Evolutionary conservation across 805 yeast species (phyloP).

Genomic region (Ogataea zsoltii): DNA sequence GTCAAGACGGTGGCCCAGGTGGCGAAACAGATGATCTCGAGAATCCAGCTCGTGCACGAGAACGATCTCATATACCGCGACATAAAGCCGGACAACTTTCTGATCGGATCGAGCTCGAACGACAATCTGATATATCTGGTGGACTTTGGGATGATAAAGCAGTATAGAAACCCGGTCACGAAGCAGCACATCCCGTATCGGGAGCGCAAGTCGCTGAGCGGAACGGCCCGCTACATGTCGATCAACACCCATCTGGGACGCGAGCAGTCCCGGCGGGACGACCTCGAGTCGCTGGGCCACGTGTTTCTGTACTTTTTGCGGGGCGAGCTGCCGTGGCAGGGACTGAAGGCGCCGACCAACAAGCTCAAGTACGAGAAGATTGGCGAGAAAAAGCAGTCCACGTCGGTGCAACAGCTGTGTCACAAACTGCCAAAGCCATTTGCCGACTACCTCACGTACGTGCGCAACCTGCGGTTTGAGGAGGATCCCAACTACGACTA

Average conservation of each 20-base stretch:
- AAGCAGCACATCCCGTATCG: constrained; percentile 82
- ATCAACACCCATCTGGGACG: constrained; percentile 85
- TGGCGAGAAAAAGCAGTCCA: constrained; percentile 75
- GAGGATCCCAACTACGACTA: constrained; percentile 79
- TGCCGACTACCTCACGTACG: constrained; percentile 70
- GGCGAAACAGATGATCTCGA: constrained; percentile 74
- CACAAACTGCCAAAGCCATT: constrained; percentile 70
- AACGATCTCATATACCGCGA: constrained; percentile 78
- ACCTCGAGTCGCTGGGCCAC: constrained; percentile 78
- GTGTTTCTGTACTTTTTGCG: constrained; percentile 76
- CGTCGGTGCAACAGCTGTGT: constrained; percentile 62
- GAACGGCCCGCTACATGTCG: constrained; percentile 87
- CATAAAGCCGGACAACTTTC: constrained; percentile 81
- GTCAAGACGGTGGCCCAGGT: constrained; percentile 72
- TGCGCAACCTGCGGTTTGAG: constrained; percentile 69
- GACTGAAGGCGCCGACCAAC: constrained; percentile 85
- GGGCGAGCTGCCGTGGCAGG: constrained; percentile 88
- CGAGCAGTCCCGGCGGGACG: constrained; percentile 83
- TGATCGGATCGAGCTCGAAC: constrained; percentile 61
- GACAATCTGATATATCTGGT: constrained; percentile 68
- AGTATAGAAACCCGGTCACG: constrained; percentile 76
- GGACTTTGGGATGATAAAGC: constrained; percentile 88
- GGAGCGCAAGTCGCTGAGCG: constrained; percentile 76
- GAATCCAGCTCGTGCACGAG: constrained; percentile 73
- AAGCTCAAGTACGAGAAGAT: constrained; percentile 81